Evolutionary conservation across 306 rosid genomes (phyloP).

Genomic region (Lathyrus tuberosus): DNA sequence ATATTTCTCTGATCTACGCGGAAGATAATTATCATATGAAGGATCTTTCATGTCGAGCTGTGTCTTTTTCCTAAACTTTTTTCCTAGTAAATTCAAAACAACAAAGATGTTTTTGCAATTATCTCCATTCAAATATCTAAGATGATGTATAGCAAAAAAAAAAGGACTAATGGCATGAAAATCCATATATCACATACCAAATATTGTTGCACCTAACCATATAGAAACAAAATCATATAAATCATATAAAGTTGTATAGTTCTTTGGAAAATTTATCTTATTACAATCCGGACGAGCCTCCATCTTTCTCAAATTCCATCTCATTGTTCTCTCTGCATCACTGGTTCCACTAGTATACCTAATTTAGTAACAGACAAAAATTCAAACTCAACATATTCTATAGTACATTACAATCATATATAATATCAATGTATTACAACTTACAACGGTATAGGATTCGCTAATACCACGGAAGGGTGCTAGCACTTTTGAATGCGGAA

Average conservation of each 20-base stretch:
- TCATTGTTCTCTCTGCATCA: constrained; percentile 23
- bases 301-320: constrained; percentile 18
- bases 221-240: constrained; percentile 11
- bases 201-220: neutral
- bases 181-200: constrained; percentile 12
- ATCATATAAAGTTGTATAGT: constrained; percentile 30
- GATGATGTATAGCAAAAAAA: neutral
- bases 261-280: constrained; percentile 5
- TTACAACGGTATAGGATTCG: constrained; percentile 32
- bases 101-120: neutral
- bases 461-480: constrained; percentile 29
- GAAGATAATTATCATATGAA: too few relatives aligned
- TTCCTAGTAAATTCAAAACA: neutral
- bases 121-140: neutral
- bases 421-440: neutral
- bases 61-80: neutral
- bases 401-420: neutral
- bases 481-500: constrained; percentile 38
- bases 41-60: constrained; percentile 31
- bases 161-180: neutral
- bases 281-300: neutral
- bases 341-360: constrained; percentile 38
- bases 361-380: neutral
- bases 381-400: neutral
- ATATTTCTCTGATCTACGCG: neutral